Conservation (phyloP, 2,329 filamentous ascomycete species). For the Arthrobotrys sphaeroides region DNA sequence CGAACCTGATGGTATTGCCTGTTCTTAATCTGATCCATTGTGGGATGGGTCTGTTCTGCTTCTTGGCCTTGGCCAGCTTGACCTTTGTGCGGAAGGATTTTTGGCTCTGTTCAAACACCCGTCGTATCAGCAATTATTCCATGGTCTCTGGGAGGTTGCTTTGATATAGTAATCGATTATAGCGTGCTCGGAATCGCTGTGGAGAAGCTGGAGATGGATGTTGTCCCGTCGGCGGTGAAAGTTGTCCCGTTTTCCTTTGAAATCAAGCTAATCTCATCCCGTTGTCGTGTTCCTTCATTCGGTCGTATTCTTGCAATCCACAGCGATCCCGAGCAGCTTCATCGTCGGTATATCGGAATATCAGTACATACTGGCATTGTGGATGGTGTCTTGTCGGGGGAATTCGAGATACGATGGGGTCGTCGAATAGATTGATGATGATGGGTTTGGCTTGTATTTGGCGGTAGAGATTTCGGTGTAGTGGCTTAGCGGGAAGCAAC, state of each 20-base stretch:
- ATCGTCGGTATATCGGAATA: conserved; percentile 4
- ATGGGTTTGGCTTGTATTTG: not conserved
- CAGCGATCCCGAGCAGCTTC: conserved; percentile 32
- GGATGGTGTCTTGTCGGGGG: conserved; percentile 7
- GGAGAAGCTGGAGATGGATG: not conserved
- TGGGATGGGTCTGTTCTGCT: conserved; percentile 99
- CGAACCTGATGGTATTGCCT: conserved; percentile 99
- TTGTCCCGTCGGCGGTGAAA: conserved; percentile 15
- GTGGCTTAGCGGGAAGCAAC: conserved; percentile 22
- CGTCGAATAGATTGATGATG: conserved; percentile 29
- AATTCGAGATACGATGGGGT: conserved; percentile 8
- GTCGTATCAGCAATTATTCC: conserved; percentile 58
- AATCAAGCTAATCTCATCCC: not conserved
- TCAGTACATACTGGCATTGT: conserved; percentile 52
- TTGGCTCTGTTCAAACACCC: conserved; percentile 76
- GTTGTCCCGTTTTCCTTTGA: not conserved
- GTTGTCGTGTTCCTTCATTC: not conserved
- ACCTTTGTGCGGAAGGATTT: conserved; percentile 99
- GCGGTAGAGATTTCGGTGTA: conserved; percentile 42
- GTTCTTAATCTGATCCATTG: conserved; percentile 99
- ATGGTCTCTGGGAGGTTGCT: not conserved
- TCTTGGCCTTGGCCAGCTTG: conserved; percentile 99
- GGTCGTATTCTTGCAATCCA: not conserved
- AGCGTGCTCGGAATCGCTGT: conserved; percentile 13
- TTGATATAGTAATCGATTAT: not conserved